Conservation (phyloP, 2,329 filamentous ascomycete genomes). For the Scleromitrula shiraiana region DNA sequence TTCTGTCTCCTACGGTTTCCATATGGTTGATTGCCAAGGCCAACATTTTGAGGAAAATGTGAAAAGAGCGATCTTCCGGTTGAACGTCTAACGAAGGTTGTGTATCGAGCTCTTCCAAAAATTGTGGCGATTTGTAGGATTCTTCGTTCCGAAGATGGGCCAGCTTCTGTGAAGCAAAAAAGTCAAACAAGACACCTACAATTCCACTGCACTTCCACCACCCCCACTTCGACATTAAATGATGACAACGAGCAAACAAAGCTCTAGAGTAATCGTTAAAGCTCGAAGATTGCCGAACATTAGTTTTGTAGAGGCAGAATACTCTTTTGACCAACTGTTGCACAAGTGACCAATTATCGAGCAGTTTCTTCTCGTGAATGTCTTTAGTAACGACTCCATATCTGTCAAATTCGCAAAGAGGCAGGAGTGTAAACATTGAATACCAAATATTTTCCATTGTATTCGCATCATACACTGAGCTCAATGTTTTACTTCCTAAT, state of each 20-base stretch:
- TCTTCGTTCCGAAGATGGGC: conserved; percentile 58
- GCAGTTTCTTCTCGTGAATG: conserved; percentile 30
- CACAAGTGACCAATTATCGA: conserved; percentile 54
- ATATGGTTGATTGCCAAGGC: conserved; percentile 49
- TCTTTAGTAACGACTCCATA: conserved; percentile 40
- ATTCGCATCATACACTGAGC: conserved; percentile 35
- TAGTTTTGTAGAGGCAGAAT: conserved; percentile 50
- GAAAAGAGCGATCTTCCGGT: conserved; percentile 54
- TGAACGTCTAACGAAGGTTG: conserved; percentile 40
- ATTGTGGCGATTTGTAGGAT: conserved; percentile 50
- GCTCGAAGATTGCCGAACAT: conserved; percentile 46
- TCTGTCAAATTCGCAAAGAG: conserved; percentile 51
- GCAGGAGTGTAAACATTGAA: conserved; percentile 51
- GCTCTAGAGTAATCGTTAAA: conserved; percentile 60
- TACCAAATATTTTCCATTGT: conserved; percentile 51
- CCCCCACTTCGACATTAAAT: conserved; percentile 56
- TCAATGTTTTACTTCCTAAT: conserved; percentile 33
- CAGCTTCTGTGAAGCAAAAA: conserved; percentile 55
- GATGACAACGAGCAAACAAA: conserved; percentile 52
- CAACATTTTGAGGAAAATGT: conserved; percentile 58
- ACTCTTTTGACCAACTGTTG: conserved; percentile 49
- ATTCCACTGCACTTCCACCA: conserved; percentile 50
- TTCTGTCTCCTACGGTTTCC: conserved; percentile 38
- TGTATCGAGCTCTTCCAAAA: conserved; percentile 47
- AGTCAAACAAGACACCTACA: conserved; percentile 57